A percentile compares a stretch with the other conserved stretches of the same genome.
These are phyloP conservation scores for Leishmania major DNA, from an alignment of 208 protist genomes.

Conservation along the genomic window DNA sequence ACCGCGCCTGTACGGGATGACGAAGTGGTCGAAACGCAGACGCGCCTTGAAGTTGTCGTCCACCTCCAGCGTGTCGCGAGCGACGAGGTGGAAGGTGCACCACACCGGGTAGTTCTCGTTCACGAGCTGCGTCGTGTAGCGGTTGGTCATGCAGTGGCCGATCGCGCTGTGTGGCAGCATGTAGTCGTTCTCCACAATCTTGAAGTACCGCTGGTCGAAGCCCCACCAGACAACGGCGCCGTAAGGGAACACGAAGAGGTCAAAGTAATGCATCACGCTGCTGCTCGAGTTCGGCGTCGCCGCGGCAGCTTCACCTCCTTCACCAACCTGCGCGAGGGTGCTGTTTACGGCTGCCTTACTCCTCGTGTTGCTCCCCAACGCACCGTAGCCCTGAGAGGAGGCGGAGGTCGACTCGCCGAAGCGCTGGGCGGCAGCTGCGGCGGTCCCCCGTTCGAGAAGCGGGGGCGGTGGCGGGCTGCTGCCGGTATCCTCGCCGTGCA, in stretches of 20 bases:
- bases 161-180: constrained; percentile 73
- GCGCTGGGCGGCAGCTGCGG: not conserved
- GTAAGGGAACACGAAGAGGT: constrained; percentile 82
- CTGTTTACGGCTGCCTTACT: not conserved
- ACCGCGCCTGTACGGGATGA: constrained; percentile 66
- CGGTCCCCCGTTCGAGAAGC: not conserved
- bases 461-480: not conserved
- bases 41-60: constrained; percentile 70
- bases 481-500: not conserved
- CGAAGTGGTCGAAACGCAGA: constrained; percentile 75
- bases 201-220: constrained; percentile 77
- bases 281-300: not conserved
- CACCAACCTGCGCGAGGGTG: not conserved
- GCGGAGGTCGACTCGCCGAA: not conserved
- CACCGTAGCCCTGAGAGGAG: not conserved
- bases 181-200: constrained; percentile 82
- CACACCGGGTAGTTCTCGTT: constrained; percentile 83
- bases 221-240: constrained; percentile 86
- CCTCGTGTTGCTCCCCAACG: not conserved
- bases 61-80: constrained; percentile 55
- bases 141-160: constrained; percentile 58
- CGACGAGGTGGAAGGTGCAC: constrained; percentile 73
- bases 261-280: constrained; percentile 40
- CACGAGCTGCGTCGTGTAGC: constrained; percentile 68
- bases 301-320: constrained; percentile 23